Percentiles rank a stretch among this genome's conserved stretches.
phyloP scores from a whole-genome alignment of 495 filamentous ascomycete genomes.

The Penicillium antarcticum region DNA sequence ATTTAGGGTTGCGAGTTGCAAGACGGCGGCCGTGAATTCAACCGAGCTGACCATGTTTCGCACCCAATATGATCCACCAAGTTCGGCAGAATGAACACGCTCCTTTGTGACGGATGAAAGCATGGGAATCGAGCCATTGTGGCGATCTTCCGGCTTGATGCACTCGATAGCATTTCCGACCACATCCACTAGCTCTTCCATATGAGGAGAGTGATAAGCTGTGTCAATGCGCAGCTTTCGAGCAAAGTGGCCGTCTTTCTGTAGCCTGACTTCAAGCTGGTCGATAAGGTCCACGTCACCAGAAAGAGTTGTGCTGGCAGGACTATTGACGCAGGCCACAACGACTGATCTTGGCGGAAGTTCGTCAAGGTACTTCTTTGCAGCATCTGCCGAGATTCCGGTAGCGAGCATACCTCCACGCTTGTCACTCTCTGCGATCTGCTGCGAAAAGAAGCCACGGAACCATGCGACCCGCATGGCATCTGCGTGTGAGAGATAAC shows the following conservation, averaged over 20 bases:
- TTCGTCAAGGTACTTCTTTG: slow-evolving; percentile 14
- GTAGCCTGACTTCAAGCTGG: slow-evolving; percentile 25
- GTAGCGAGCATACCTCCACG: slow-evolving; percentile 39
- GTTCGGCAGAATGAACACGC: slow-evolving; percentile 15
- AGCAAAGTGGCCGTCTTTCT: slow-evolving; percentile 33
- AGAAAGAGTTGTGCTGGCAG: slow-evolving; percentile 41
- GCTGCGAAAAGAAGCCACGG: slow-evolving; percentile 45
- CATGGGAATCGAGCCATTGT: slow-evolving; percentile 25
- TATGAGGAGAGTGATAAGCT: slow-evolving; percentile 55
- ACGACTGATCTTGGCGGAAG: slow-evolving; percentile 9
- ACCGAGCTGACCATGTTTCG: slow-evolving; percentile 42
- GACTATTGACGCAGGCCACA: slow-evolving; percentile 48
- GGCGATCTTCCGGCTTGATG: slow-evolving; percentile 12
- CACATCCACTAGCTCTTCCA: slow-evolving; percentile 25
- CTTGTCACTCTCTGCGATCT: slow-evolving; percentile 16
- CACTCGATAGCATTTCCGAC: slow-evolving; percentile 16
- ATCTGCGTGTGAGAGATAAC: slow-evolving; percentile 18
- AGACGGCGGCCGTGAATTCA: slow-evolving; percentile 35
- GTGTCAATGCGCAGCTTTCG: slow-evolving; percentile 44
- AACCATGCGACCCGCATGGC: slow-evolving; percentile 30
- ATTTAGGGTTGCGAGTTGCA: slow-evolving; percentile 9
- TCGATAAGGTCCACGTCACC: slow-evolving; percentile 37
- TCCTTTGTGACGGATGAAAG: slow-evolving; percentile 35
- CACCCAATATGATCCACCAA: slow-evolving; percentile 37
- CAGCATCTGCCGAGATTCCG: slow-evolving; percentile 18